These are phyloP conservation scores for Termitomyces sp. DNA, from an alignment of 768 basidiomycete genomes.

Conservation along the genomic window DNA sequence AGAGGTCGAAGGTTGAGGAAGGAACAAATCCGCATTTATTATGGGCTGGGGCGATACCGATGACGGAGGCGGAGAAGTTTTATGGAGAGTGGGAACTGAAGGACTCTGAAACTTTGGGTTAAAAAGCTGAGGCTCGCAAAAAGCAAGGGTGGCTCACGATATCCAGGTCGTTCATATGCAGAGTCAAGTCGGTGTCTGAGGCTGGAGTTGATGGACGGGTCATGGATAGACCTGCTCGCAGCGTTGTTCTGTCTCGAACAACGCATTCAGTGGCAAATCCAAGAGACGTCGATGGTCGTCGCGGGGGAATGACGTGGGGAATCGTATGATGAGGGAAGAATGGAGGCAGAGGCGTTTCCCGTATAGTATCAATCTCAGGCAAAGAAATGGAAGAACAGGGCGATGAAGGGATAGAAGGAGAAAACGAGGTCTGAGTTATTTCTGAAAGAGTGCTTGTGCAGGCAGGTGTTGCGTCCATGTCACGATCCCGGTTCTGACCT, in stretches of 20 bases:
- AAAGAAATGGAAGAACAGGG: conserved; percentile 11
- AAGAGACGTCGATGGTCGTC: conserved; percentile 29
- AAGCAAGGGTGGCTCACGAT: conserved; percentile 19
- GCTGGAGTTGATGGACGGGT: conserved; percentile 19
- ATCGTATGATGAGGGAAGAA: conserved; percentile 18
- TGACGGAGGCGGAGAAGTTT: not conserved
- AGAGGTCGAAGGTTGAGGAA: not conserved
- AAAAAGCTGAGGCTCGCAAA: not conserved
- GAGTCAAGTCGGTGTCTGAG: conserved; percentile 15
- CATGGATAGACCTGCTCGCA: conserved; percentile 8
- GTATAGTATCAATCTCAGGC: conserved; percentile 10
- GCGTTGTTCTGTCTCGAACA: conserved; percentile 1
- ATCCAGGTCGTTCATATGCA: conserved; percentile 19
- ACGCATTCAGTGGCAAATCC: conserved; percentile 14
- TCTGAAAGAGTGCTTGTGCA: conserved; percentile 2
- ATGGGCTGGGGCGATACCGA: not conserved
- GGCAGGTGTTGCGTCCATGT: conserved; percentile 4
- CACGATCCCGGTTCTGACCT: conserved; percentile 15
- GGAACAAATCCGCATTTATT: not conserved
- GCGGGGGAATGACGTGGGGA: conserved; percentile 19
- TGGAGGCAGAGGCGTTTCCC: conserved; percentile 11
- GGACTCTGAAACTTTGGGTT: conserved; percentile 18
- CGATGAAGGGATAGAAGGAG: conserved; percentile 11
- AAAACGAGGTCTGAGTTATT: conserved; percentile 2
- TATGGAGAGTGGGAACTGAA: conserved; percentile 15